Evolutionary conservation across 2,329 filamentous ascomycete genomes (phyloP), one percentile per base, ranked within the genome.

Genomic region (Malbranchea zuffiana): DNA sequence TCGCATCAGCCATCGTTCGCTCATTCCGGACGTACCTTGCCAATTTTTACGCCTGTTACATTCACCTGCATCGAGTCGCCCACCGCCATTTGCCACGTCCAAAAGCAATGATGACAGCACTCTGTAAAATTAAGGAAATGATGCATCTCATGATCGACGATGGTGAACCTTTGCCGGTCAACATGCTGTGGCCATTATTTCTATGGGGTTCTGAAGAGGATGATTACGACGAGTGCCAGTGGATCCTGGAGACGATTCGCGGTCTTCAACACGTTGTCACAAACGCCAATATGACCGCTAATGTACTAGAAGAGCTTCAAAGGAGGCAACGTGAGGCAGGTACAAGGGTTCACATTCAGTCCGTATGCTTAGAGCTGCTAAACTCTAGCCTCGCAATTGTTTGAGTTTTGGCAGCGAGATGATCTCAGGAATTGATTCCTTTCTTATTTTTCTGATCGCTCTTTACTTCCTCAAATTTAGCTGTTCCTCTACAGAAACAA

Each of bases 131-230:
- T 42, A 64, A 65, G 16, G 60, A 54, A 6, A 54, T 72, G 3
- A 61, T 65, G 13, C 59, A 61, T 24, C 55, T 67, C 20, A 66
- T 73, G 39, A 57, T 59, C n/a, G 57, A 65, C 20, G 52, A 53
- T 1, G 18, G 13, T 18, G 32, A 35, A 35, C 18, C 32, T n/a
- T 52, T 72, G 1, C 69, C 70, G 0, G 67, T 72, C 32, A 73
- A 69, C 42, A 64, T 72, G 56, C 57, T 74, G 6, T 74, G 69
- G 71, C 69, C 69, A 1, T 50, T 72, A 5, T 53, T 74, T 24
- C 71, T 74, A 64, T 60, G 68, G 44, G 69, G 70, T 0, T 65
- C 62, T 5, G 70, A 74, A 48, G 69, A 72, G 45, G 62, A 68
- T n/a, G 63, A 66, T 31, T 27, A 50, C 0, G 56, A 59, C 3